phyloP scores from a whole-genome alignment of 257 asterid genomes.

The Orobanche coerulescens region DNA sequence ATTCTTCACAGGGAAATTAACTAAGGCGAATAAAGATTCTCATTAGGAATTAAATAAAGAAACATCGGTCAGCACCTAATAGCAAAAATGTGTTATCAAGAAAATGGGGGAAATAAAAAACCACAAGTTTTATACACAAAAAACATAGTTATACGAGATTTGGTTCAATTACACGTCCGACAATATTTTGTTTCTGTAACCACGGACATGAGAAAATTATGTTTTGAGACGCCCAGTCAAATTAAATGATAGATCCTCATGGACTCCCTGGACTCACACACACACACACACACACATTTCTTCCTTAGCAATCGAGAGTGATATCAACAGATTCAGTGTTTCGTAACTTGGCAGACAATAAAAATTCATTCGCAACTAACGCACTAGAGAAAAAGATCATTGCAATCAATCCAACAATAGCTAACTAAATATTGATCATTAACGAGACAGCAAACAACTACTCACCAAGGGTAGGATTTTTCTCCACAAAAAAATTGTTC shows the following conservation, averaged over 20 bases:
- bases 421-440: neutral
- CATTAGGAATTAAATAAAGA: neutral
- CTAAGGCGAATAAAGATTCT: conserved; percentile 26
- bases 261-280: no score
- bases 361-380: neutral
- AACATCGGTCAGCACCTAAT: neutral
- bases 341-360: neutral
- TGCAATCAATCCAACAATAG: neutral
- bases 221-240: no score
- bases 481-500: conserved; percentile 91
- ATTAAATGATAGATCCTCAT: no score
- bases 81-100: neutral
- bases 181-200: neutral
- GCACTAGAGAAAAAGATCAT: neutral
- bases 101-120: no score
- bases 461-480: conserved; percentile 97
- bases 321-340: neutral
- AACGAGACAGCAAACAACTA: conserved; percentile 1
- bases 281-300: neutral
- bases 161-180: neutral
- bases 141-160: no score
- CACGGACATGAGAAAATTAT: no score
- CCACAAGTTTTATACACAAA: no score
- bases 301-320: neutral
- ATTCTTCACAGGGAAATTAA: conserved; percentile 96